phyloP scores from a whole-genome alignment of 2,329 filamentous ascomycete genomes.

The Myriangium duriaei region DNA sequence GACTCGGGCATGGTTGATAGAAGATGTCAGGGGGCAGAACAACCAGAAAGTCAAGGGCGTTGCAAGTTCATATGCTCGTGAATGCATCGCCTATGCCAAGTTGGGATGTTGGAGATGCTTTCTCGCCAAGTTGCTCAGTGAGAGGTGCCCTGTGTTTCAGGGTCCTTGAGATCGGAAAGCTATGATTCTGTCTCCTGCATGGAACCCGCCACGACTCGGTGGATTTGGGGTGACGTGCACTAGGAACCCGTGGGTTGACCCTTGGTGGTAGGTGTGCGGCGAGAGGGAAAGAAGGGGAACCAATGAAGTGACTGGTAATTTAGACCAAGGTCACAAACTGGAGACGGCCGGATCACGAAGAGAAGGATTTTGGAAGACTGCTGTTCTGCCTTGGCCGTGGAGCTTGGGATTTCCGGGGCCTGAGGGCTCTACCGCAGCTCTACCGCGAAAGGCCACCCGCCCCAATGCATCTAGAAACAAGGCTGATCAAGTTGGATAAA shows the following conservation, averaged over 20 bases:
- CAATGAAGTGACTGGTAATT: too few species aligned
- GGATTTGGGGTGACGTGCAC: not conserved
- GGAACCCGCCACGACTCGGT: not conserved
- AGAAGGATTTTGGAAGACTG: too few species aligned
- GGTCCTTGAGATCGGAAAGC: not conserved
- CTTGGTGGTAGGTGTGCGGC: too few species aligned
- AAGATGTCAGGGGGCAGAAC: not conserved
- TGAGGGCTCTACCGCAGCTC: too few species aligned
- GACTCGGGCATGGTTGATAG: constrained; percentile 13
- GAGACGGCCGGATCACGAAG: too few species aligned
- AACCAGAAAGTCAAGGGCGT: not conserved
- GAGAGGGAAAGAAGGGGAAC: too few species aligned
- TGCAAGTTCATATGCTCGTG: not conserved
- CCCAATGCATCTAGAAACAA: not conserved
- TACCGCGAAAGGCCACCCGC: not conserved
- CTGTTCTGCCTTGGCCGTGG: too few species aligned
- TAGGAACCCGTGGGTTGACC: too few species aligned
- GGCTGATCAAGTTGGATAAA: not conserved
- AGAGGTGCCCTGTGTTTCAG: not conserved
- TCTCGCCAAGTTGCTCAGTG: not conserved
- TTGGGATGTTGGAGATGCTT: not conserved
- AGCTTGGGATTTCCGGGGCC: too few species aligned
- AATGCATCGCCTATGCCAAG: not conserved
- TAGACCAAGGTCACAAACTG: too few species aligned
- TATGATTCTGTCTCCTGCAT: not conserved